A percentile compares a stretch with the other conserved stretches of the same genome.
Conservation (phyloP, 2,329 filamentous ascomycete species). For the Phyllosticta citrichinensis region DNA sequence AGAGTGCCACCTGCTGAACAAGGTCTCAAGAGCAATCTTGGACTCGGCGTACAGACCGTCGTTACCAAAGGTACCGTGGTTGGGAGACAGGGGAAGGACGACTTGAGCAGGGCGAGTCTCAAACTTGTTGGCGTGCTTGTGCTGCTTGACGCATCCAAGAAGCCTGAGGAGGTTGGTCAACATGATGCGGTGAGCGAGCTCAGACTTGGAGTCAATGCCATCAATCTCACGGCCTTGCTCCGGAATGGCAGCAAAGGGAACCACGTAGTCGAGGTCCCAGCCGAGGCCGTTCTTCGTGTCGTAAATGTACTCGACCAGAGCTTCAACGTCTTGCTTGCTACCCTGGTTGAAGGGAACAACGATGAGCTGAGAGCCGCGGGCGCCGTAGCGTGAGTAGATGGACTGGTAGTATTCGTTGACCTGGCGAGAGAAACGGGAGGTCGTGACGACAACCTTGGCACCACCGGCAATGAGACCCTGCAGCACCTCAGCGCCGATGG, state of each 20-base stretch:
- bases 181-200: conserved; percentile 98
- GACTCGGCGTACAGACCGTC: conserved; percentile 98
- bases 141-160: conserved; percentile 77
- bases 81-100: conserved; percentile 88
- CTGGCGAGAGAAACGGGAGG: conserved; percentile 89
- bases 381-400: conserved; percentile 93
- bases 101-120: conserved; percentile 95
- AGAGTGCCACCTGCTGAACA: conserved; percentile 97
- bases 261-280: conserved; percentile 94
- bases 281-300: conserved; percentile 92
- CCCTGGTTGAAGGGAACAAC: conserved; percentile 99
- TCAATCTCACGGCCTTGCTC: conserved; percentile 98
- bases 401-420: conserved; percentile 99
- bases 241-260: conserved; percentile 94
- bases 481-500: conserved; percentile 92
- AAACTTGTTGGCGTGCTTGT: conserved; percentile 80
- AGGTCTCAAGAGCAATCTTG: conserved; percentile 89
- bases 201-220: conserved; percentile 90
- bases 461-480: conserved; percentile 94
- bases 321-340: conserved; percentile 95
- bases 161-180: conserved; percentile 91
- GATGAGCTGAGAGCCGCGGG: conserved; percentile 88
- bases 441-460: conserved; percentile 93
- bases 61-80: conserved; percentile 96
- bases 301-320: conserved; percentile 91